Percentiles rank a stretch among this genome's conserved stretches.
Conservation (phyloP, 441 rosid species). For the Pelargonium cotyledonis region DNA sequence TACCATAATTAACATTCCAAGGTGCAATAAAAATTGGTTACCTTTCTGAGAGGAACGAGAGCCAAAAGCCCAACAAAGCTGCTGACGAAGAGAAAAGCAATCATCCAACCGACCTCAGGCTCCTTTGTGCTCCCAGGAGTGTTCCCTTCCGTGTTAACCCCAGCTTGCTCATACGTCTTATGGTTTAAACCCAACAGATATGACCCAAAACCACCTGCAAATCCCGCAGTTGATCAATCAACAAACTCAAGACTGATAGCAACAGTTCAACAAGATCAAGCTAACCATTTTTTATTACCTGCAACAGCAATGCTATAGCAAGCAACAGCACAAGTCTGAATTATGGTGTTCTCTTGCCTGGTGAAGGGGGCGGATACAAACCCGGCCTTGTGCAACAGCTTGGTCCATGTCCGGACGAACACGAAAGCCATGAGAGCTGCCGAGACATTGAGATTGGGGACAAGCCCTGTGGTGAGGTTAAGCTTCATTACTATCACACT, state of each 20-base stretch:
- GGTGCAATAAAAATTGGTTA: constrained; percentile 7
- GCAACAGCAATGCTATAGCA: constrained; percentile 82
- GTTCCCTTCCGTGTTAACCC: constrained; percentile 55
- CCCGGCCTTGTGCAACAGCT: constrained; percentile 61
- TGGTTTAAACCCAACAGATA: constrained; percentile 72
- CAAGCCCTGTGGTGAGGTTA: constrained; percentile 80
- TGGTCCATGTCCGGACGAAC: constrained; percentile 67
- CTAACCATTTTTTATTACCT: constrained; percentile 32
- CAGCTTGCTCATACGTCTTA: constrained; percentile 61
- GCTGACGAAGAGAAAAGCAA: constrained; percentile 60
- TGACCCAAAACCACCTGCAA: constrained; percentile 88
- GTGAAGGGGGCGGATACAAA: constrained; percentile 62
- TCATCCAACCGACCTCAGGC: constrained; percentile 90
- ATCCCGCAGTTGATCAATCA: background rate
- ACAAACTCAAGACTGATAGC: background rate
- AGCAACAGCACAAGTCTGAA: constrained; percentile 89
- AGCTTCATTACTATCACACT: constrained; percentile 80
- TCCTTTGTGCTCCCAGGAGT: constrained; percentile 56
- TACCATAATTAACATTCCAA: background rate
- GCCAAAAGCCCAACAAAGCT: constrained; percentile 79
- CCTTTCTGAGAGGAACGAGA: constrained; percentile 90
- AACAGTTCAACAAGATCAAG: background rate
- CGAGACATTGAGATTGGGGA: constrained; percentile 92
- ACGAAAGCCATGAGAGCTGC: constrained; percentile 79
- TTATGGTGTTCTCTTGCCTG: constrained; percentile 75